Base-by-base conservation (phyloP, 805 yeast genomes). In the Zygosaccharomyces rouxii region DNA sequence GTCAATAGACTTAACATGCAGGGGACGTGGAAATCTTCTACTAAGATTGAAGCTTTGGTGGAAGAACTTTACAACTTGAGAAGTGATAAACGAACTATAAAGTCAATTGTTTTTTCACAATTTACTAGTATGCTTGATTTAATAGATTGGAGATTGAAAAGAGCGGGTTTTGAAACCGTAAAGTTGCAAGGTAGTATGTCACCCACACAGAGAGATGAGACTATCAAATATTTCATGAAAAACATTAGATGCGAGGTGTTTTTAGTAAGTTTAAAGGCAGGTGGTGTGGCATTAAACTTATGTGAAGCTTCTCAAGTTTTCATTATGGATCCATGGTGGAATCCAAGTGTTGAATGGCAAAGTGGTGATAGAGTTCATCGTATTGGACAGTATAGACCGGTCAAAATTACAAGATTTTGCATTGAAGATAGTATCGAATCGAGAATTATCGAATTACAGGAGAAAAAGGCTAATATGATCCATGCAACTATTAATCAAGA, bases 271-370 rank as follows among this genome's bases (percentile, higher is more conserved):
- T 76, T 94, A 59, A 94, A 94, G 63, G 99, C 99, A 0, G 99
- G 99, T 56, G 99, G 99, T 70, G 99, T 94, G 38, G 99, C 99
- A 0, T 74, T 94, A 55, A 94, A 94, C 64, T 74, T 94, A 55
- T 92, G 97, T 62, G 99, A 95, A 61, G 98, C 99, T 0, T 89
- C 95, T 2, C 98, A 92, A 61, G 98, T 94, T 41, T 94, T 94
- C 57, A 76, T 94, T 39, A 74, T 94, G 74, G 99, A 94, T 60
- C 98, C 98, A 30, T 94, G 99, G 99, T 94, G 99, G 98, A 95
- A 94, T 64, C 98, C 98, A 1, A 86, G 95, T 56, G 94, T 92
- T 6, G 99, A 94, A 66, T 94, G 97, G 89, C 99, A 94, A 67
- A 84, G 95, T 44, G 96, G 96, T 68, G 99, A 94, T 68, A 81